Conservation (phyloP, 331 rosid species). For the Acacia concinna region DNA sequence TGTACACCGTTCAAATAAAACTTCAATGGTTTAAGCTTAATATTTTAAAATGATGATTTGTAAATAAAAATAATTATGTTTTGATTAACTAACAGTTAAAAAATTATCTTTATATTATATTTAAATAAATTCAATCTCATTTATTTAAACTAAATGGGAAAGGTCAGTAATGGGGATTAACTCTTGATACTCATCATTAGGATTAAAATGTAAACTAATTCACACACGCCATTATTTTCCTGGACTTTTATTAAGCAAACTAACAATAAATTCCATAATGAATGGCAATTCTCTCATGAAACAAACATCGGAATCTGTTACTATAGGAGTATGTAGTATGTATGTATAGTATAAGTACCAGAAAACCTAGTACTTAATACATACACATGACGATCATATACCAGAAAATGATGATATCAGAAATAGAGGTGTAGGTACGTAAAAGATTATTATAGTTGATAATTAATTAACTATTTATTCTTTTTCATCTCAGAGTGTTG, state of each 20-base stretch:
- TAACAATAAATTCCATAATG: not conserved
- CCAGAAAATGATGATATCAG: not conserved
- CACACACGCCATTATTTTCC: not conserved
- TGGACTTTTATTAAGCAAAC: not conserved
- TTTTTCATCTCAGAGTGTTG: slow-evolving; percentile 42
- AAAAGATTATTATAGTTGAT: not conserved
- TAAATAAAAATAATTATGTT: no score
- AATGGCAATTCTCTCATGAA: not conserved
- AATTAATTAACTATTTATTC: slow-evolving; percentile 38
- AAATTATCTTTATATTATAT: no score
- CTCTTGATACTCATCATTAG: no score
- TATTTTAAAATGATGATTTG: no score
- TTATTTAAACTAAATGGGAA: no score
- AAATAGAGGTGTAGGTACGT: not conserved
- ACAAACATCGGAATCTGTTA: not conserved
- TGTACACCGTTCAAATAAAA: no score
- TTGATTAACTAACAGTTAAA: no score
- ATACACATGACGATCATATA: not conserved
- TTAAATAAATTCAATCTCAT: no score
- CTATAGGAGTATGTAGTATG: no score
- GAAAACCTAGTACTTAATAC: not conserved
- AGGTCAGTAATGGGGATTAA: no score
- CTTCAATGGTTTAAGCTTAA: no score
- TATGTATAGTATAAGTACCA: not conserved
- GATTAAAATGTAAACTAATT: no score